Evolutionary conservation across 305 asterid species (phyloP), one percentile per base, ranked within the genome.

Genomic region (Fraxinus platypoda): DNA sequence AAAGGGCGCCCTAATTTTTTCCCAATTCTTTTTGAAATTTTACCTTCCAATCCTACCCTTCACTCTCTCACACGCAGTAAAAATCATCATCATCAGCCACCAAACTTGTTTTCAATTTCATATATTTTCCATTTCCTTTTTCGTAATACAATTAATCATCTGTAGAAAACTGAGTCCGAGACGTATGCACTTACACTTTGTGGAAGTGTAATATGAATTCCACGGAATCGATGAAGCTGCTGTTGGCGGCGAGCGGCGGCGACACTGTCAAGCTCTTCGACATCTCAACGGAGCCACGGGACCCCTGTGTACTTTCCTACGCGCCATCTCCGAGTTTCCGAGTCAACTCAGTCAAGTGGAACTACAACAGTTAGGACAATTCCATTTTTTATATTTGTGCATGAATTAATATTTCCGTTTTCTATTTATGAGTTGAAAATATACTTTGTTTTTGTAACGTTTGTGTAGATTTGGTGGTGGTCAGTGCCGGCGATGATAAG

Each of bases 211-310:
- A 62, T 41, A 88, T 91, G 95, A 91, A 84, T 83, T 88, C 85
- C 79, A 78, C 84, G 77, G 92, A 85, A 85, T 86, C 93, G 71
- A 84, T 80, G 6, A 93, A 90, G 80, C 74, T 84, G 84, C 85
- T 93, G 46, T 81, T 97, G 87, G 97, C 98, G 33, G 94, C 97
- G 35, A 84, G 91, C 90, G 97, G 93, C 85, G 98, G 98, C 76
- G 99, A 97, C 91, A 89, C 98, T 86, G 93, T 94, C 68, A 97
- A 93, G 89, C 94, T 97, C 74, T 94, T 94, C 80, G 98, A 97
- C 93, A 92, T 93, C 41, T 91, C 98, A 70, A 84, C 80, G 81
- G 97, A 94, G 88, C 91, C 93, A 43, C 94, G 92, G 17, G 95
- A 96, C 90, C 98, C 97, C 74, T 97, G 97, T 86, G 90, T 92